Evolutionary conservation across 1,284 basidiomycete species (phyloP), one percentile per base, ranked within the genome.

Genomic region (Mycena sp.): DNA sequence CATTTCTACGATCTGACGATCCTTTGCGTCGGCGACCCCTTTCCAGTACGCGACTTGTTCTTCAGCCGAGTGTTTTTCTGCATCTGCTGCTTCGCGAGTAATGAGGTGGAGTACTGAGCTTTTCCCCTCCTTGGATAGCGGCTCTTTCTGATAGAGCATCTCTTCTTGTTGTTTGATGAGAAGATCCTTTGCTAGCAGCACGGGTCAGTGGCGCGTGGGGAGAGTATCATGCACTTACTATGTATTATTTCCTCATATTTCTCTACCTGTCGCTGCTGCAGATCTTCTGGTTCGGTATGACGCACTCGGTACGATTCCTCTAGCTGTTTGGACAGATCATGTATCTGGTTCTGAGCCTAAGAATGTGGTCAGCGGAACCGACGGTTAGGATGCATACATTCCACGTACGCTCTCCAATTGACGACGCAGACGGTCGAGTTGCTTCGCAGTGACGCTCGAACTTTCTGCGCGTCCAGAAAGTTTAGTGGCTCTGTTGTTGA

Each of bases 11-110:
- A 89, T 73, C 9, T 72, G 52, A 30, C 70, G 69, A 43, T 87
- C 82, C 59, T 79, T 82, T 32, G 82, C 78, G 56, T 80, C 81
- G 48, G 84, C 67, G 23, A 74, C 64, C 1, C 80, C 77, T 64
- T 83, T 84, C 70, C 83, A 80, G 16, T 76, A 74, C 23, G 71
- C 73, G 26, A 87, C 72, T 60, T 89, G 85, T 51, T 82, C 76
- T 61, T 87, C 82, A 29, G 86, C 72, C 1, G 65, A 75, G 54
- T 81, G 82, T 68, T 86, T 86, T 76, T 92, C 90, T 63, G 86
- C 85, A 58, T 92, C 87, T 7, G 87, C 90, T 4, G 85, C 85
- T 67, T 92, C 90, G 53, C 89, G 85, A 7, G 90, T 91, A 16
- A 93, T 75, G 61, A 93, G 83, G 65, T 89, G 86, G 29, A 90